Percentiles rank a stretch among this genome's conserved stretches.
phyloP scores from a whole-genome alignment of 2,329 filamentous ascomycete genomes.

The Corinectria fuckeliana region DNA sequence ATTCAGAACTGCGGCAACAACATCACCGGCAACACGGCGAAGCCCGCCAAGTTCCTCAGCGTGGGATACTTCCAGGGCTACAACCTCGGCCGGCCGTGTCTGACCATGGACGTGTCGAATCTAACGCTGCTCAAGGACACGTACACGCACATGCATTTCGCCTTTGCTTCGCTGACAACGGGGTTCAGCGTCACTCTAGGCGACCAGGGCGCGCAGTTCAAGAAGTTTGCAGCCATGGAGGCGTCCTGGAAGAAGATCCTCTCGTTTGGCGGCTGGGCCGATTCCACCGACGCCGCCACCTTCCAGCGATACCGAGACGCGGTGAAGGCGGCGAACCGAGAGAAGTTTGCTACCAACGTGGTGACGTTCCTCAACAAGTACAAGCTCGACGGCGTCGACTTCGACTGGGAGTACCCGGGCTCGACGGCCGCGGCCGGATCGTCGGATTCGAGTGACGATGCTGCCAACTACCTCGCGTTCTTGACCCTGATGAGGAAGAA shows the following conservation, averaged over 20 bases:
- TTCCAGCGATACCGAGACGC: slow-evolving; percentile 41
- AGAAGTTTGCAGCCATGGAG: slow-evolving; percentile 39
- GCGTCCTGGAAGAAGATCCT: slow-evolving; percentile 42
- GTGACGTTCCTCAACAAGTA: slow-evolving; percentile 48
- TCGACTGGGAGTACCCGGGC: slow-evolving; percentile 56
- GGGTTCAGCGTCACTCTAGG: slow-evolving; percentile 25
- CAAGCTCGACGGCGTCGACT: slow-evolving; percentile 51
- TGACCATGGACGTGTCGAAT: slow-evolving; percentile 40
- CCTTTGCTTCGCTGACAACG: slow-evolving; percentile 37
- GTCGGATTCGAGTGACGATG: slow-evolving; percentile 44
- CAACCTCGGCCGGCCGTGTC: slow-evolving; percentile 38
- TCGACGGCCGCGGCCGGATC: slow-evolving; percentile 40
- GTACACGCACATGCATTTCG: slow-evolving; percentile 45
- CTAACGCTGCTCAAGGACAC: slow-evolving; percentile 27
- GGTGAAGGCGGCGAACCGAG: slow-evolving; percentile 44
- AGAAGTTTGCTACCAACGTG: slow-evolving; percentile 45
- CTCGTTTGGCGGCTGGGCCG: slow-evolving; percentile 47
- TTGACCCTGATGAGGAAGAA: slow-evolving; percentile 39
- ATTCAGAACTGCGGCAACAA: slow-evolving; percentile 44
- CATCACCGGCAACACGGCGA: slow-evolving; percentile 38
- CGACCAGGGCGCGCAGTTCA: slow-evolving; percentile 36
- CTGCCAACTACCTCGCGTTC: slow-evolving; percentile 44
- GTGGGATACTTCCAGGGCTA: slow-evolving; percentile 46
- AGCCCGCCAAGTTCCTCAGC: slow-evolving; percentile 35
- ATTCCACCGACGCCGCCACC: slow-evolving; percentile 35